phyloP scores from a whole-genome alignment of 805 yeast species.

The Komagataella pseudopastoris region DNA sequence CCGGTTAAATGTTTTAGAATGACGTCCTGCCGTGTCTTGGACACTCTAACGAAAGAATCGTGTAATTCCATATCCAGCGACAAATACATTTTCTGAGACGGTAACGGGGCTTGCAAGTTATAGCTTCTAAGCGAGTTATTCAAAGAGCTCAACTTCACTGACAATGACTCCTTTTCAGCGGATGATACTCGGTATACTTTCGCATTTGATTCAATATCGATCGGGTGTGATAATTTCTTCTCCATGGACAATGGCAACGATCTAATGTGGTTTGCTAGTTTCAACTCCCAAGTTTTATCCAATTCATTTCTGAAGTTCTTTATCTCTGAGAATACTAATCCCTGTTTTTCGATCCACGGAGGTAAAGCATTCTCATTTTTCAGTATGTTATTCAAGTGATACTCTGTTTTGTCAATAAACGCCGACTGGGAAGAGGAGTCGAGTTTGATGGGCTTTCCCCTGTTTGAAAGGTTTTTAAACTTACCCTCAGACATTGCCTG shows the following conservation, averaged over 20 bases:
- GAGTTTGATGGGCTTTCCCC: conserved; percentile 47
- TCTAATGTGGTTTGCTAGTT: conserved; percentile 15
- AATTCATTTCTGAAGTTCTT: conserved; percentile 30
- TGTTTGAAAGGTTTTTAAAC: conserved; percentile 37
- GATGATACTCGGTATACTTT: background rate
- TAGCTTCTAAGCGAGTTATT: conserved; percentile 42
- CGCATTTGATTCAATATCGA: conserved; percentile 24
- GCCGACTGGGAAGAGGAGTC: conserved; percentile 30
- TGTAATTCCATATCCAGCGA: conserved; percentile 27
- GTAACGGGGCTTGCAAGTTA: conserved; percentile 48
- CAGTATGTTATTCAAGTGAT: conserved; percentile 66
- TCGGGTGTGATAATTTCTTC: conserved; percentile 7
- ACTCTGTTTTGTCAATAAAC: conserved; percentile 56
- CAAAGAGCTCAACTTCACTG: conserved; percentile 21
- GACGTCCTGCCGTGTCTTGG: conserved; percentile 10
- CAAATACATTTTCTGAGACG: conserved; percentile 45
- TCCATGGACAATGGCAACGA: conserved; percentile 12
- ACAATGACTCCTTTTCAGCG: conserved; percentile 17
- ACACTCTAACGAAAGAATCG: conserved; percentile 21
- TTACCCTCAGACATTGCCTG: conserved; percentile 63
- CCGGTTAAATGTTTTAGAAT: conserved; percentile 10
- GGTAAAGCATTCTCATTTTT: conserved; percentile 69
- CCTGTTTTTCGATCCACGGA: conserved; percentile 82
- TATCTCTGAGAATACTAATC: conserved; percentile 36
- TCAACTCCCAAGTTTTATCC: conserved; percentile 23